Evolutionary conservation across 2,329 filamentous ascomycete genomes (phyloP), one percentile per base, ranked within the genome.

Genomic region (Aspergillus vadensis): DNA sequence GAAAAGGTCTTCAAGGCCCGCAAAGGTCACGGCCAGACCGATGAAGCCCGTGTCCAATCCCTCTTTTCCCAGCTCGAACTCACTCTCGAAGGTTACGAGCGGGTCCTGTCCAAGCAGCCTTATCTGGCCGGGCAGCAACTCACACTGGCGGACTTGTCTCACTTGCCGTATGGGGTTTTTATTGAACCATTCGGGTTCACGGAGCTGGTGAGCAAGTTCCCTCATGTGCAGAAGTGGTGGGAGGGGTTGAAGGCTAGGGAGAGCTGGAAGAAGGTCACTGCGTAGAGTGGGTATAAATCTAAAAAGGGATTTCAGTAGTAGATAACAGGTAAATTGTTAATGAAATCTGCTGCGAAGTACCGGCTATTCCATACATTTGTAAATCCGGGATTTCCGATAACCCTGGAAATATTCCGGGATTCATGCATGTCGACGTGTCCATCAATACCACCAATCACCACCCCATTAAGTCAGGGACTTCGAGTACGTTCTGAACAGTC

Each of bases 71-170:
- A 66, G 38, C 53, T 65, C 12, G 56, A 63, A 14, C 14, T 9
- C 5, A 39, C 50, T 6, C 58, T 68, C 21, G 43, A 64, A 47
- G 65, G 59, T 15, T 69, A 66, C 27, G 67, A 69, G 23, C 57
- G 48, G 3, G 56, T 65, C 9, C 60, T 69, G 10, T 59, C 65
- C 12, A 68, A 63, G 51, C 67, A 69, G 57, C 55, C 57, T 21
- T 67, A 66, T 23, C 60, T 69, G 14, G 65, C 61, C 1, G 67
- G 67, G 5, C 63, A 68, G 25, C 55, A 59, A 2, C 7, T 69
- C 10, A 66, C 66, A 1, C 27, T 66, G 7, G 64, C 63, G 1
- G 60, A 66, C 50, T 38, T 66, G 19, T 43, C 55, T 10, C 64
- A 65, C 38, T 52, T 65, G 51, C 62, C 63, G 2, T 62, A 65